phyloP scores from a whole-genome alignment of 2,329 filamentous ascomycete genomes.

The Huntiella bhutanensis region DNA sequence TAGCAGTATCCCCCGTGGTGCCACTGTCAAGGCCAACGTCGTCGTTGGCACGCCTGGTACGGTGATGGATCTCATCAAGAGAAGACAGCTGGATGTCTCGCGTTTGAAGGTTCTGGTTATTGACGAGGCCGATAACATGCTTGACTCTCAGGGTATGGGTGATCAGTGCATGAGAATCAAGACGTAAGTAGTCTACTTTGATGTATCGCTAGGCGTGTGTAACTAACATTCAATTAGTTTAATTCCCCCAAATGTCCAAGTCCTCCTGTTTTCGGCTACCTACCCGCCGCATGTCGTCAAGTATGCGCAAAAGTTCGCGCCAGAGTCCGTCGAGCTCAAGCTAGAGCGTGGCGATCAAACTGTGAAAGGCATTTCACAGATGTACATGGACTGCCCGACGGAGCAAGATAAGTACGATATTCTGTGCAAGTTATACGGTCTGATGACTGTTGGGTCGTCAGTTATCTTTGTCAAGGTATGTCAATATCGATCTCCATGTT shows the following conservation, averaged over 20 bases:
- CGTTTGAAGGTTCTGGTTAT: slow-evolving; percentile 69
- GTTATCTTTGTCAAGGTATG: slow-evolving; percentile 90
- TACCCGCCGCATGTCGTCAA: slow-evolving; percentile 69
- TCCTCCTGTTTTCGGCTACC: slow-evolving; percentile 89
- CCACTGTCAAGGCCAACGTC: slow-evolving; percentile 54
- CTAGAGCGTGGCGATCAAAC: slow-evolving; percentile 82
- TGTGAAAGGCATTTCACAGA: slow-evolving; percentile 90
- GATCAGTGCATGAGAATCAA: slow-evolving; percentile 91
- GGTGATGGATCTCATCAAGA: slow-evolving; percentile 68
- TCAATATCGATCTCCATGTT: neutral
- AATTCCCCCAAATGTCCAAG: slow-evolving; percentile 58
- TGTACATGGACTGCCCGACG: slow-evolving; percentile 82
- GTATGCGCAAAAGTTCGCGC: slow-evolving; percentile 72
- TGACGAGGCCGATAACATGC: slow-evolving; percentile 97
- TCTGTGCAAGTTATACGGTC: slow-evolving; percentile 79
- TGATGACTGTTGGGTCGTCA: slow-evolving; percentile 91
- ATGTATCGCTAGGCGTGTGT: neutral
- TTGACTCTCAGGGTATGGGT: slow-evolving; percentile 84
- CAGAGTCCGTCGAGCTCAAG: slow-evolving; percentile 69
- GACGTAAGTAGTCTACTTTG: slow-evolving; percentile 32
- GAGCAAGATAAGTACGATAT: slow-evolving; percentile 74
- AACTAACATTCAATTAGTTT: slow-evolving; percentile 32
- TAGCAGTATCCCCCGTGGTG: slow-evolving; percentile 48
- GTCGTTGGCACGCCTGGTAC: slow-evolving; percentile 91
- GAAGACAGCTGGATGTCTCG: slow-evolving; percentile 51